Evolutionary conservation across 805 yeast genomes (phyloP).

Genomic region (Wickerhamomyces hampshirensis): DNA sequence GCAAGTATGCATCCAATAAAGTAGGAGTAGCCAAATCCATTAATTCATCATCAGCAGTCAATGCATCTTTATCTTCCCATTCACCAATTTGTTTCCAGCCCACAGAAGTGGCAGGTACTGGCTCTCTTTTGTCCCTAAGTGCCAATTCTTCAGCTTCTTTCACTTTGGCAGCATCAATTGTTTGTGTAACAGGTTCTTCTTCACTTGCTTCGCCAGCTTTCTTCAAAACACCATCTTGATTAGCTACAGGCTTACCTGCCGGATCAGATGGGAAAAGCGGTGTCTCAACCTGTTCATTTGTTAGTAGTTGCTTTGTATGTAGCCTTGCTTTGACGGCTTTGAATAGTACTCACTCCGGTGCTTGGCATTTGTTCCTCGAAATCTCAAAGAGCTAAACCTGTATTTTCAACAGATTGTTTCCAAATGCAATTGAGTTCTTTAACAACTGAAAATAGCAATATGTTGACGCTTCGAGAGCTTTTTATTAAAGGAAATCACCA

Average conservation of each 20-base stretch:
- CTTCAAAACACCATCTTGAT: constrained; percentile 18
- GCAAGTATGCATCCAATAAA: constrained; percentile 67
- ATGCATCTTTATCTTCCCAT: constrained; percentile 65
- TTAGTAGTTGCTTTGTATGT: too few species aligned
- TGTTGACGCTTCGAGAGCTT: too few species aligned
- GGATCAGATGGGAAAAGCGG: constrained; percentile 18
- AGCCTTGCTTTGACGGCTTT: too few species aligned
- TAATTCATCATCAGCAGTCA: constrained; percentile 64
- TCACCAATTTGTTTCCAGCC: constrained; percentile 97
- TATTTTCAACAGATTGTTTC: too few species aligned
- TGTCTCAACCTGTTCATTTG: constrained; percentile 5
- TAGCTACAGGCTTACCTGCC: constrained; percentile 13
- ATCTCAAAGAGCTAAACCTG: too few species aligned
- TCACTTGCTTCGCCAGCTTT: constrained; percentile 6
- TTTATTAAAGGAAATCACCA: too few species aligned
- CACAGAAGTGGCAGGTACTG: constrained; percentile 63
- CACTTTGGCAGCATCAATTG: constrained; percentile 15
- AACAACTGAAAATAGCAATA: too few species aligned
- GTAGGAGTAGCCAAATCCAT: constrained; percentile 73
- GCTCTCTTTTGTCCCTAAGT: constrained; percentile 31
- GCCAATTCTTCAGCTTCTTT: constrained; percentile 25
- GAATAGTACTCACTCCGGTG: too few species aligned
- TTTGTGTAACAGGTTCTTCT: constrained; percentile 7
- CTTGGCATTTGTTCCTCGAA: too few species aligned
- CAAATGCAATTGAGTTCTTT: too few species aligned